A percentile compares a stretch with the other conserved stretches of the same genome.
Evolutionary conservation across 2,329 filamentous ascomycete species (phyloP).

Genomic region (Claviceps sp.): DNA sequence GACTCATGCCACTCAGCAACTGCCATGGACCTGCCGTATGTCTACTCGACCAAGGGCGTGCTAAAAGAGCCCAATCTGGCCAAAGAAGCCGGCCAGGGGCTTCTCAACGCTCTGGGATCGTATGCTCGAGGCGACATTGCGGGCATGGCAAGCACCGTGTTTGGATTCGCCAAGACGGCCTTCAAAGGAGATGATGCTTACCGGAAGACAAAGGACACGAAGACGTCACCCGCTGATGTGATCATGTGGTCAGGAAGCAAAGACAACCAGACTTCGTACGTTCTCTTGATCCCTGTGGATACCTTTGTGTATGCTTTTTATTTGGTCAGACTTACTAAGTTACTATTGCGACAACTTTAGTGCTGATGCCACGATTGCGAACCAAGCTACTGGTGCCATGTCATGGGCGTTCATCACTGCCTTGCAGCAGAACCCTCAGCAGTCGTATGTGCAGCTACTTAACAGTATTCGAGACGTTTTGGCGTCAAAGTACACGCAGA

Average conservation of each 20-base stretch:
- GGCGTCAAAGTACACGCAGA: slow-evolving; percentile 76
- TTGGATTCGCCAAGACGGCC: slow-evolving; percentile 78
- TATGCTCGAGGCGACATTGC: slow-evolving; percentile 77
- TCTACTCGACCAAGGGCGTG: slow-evolving; percentile 68
- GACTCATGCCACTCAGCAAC: slow-evolving; percentile 73
- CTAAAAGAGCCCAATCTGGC: slow-evolving; percentile 72
- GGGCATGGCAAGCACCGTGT: slow-evolving; percentile 67
- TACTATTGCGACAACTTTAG: slow-evolving; percentile 29
- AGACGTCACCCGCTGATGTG: slow-evolving; percentile 89
- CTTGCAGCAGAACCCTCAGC: slow-evolving; percentile 83
- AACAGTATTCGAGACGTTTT: slow-evolving; percentile 92
- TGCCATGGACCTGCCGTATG: slow-evolving; percentile 63
- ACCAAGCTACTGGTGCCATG: slow-evolving; percentile 93
- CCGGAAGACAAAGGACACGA: slow-evolving; percentile 71
- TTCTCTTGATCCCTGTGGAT: not conserved
- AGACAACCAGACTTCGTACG: slow-evolving; percentile 76
- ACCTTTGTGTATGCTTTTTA: not conserved
- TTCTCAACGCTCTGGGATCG: slow-evolving; percentile 58
- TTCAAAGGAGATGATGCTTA: slow-evolving; percentile 66
- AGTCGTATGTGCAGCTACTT: slow-evolving; percentile 89
- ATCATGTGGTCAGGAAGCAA: slow-evolving; percentile 98
- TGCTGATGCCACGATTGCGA: slow-evolving; percentile 76
- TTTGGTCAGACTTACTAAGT: not conserved
- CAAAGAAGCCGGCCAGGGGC: slow-evolving; percentile 62
- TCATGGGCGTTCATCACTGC: slow-evolving; percentile 91